Evolutionary conservation across 441 rosid species (phyloP).

Genomic region (Gossypium aridum): DNA sequence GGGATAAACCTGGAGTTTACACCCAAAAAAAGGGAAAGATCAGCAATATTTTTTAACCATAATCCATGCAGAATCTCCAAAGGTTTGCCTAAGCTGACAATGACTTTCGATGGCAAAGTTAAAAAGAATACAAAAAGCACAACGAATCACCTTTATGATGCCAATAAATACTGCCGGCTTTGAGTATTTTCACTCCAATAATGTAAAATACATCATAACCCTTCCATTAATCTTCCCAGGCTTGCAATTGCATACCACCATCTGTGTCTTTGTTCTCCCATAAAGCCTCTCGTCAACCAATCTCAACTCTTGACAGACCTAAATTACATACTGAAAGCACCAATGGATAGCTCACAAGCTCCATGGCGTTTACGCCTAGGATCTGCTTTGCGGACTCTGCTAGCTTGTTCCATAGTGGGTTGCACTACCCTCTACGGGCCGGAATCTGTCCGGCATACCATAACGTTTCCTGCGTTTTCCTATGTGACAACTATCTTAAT

Average conservation of each 20-base stretch:
- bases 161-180: not conserved
- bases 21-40: not conserved
- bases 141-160: not conserved
- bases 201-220: not conserved
- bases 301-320: not conserved
- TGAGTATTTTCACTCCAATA: not conserved
- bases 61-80: not conserved
- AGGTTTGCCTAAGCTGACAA: not conserved
- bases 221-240: not conserved
- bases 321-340: not conserved
- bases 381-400: conserved; percentile 42
- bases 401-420: conserved; percentile 64
- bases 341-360: not conserved
- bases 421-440: conserved; percentile 64
- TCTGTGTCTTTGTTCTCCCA: not conserved
- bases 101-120: not conserved
- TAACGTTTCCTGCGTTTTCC: conserved; percentile 57
- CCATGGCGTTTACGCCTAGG: conserved; percentile 22
- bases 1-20: too few relatives aligned
- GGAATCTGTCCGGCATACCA: conserved; percentile 14
- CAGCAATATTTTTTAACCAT: not conserved
- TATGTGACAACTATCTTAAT: conserved; percentile 58
- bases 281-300: not conserved
- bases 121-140: not conserved
- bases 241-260: not conserved